A percentile compares a stretch with the other conserved stretches of the same genome.
These are phyloP conservation scores for Candida pseudocylindracea DNA, from an alignment of 1,139 yeast genomes.

Conservation along the genomic window DNA sequence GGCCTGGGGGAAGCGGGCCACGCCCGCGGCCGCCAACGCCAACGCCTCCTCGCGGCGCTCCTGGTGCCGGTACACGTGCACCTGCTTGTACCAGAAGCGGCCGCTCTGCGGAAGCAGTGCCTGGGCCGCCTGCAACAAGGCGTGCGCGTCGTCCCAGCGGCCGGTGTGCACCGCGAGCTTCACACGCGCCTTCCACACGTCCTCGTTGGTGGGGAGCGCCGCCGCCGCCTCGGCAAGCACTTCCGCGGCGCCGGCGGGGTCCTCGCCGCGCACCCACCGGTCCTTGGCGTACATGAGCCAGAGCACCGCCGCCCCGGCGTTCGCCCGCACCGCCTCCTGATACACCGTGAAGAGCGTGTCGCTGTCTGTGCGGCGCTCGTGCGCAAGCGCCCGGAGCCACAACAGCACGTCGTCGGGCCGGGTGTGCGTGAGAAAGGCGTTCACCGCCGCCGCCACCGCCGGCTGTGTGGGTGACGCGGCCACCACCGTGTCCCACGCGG, in stretches of 20 bases:
- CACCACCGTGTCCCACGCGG: no score
- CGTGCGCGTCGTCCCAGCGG: slow-evolving; percentile 16
- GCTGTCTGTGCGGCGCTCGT: slow-evolving; percentile 6
- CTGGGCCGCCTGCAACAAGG: slow-evolving; percentile 17
- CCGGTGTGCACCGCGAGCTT: slow-evolving; percentile 29
- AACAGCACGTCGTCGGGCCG: background rate
- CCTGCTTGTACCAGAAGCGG: slow-evolving; percentile 41
- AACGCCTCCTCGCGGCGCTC: slow-evolving; percentile 3
- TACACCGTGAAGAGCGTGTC: slow-evolving; percentile 4
- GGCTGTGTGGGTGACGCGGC: no score
- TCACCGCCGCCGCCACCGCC: no score
- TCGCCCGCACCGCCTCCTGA: slow-evolving; percentile 26
- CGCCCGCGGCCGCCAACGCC: slow-evolving; percentile 17
- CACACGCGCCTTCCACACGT: slow-evolving; percentile 49
- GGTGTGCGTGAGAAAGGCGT: background rate
- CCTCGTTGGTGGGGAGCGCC: slow-evolving; percentile 18
- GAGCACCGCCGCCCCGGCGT: slow-evolving; percentile 27
- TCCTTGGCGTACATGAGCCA: slow-evolving; percentile 59
- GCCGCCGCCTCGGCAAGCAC: slow-evolving; percentile 27
- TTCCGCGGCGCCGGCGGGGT: slow-evolving; percentile 26
- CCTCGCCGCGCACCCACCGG: slow-evolving; percentile 24
- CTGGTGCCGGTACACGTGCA: slow-evolving; percentile 25
- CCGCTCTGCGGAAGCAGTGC: background rate
- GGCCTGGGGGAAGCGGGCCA: slow-evolving; percentile 19
- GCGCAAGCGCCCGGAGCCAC: background rate